Conservation (phyloP, 305 asterid genomes). For the Solanum hybrid region DNA sequence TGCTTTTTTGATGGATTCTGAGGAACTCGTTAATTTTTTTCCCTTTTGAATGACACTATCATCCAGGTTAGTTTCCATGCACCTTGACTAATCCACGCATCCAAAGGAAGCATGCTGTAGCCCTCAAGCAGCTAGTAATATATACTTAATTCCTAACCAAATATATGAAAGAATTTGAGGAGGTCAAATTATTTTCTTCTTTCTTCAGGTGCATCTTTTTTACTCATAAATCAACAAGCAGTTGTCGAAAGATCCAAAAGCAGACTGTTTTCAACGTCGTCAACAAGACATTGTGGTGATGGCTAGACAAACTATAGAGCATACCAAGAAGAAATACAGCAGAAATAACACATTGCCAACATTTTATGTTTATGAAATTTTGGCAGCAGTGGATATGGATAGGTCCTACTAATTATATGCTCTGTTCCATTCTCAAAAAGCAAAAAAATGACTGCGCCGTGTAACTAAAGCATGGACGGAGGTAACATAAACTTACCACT, state of each 20-base stretch:
- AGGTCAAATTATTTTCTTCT: not conserved
- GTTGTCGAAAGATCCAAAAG: not conserved
- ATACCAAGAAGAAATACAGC: not conserved
- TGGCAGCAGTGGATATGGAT: not conserved
- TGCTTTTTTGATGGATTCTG: not conserved
- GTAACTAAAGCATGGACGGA: not conserved
- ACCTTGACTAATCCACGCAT: not conserved
- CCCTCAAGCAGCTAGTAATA: not conserved
- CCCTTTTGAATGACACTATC: not conserved
- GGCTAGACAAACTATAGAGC: not conserved
- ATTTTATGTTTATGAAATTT: not conserved
- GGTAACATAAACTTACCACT: slow-evolving; percentile 50
- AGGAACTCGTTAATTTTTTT: not conserved
- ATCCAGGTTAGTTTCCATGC: not conserved
- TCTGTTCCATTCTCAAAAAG: not conserved
- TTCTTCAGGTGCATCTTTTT: not conserved
- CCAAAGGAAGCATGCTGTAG: not conserved
- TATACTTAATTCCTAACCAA: not conserved
- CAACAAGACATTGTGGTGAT: not conserved
- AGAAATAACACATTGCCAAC: not conserved
- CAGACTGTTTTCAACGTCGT: not conserved
- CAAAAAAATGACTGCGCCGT: not conserved
- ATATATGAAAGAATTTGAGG: not conserved
- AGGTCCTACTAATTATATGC: not conserved
- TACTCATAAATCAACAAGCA: not conserved